phyloP scores from a whole-genome alignment of 2,329 filamentous ascomycete species.

The Exophiala sp. region DNA sequence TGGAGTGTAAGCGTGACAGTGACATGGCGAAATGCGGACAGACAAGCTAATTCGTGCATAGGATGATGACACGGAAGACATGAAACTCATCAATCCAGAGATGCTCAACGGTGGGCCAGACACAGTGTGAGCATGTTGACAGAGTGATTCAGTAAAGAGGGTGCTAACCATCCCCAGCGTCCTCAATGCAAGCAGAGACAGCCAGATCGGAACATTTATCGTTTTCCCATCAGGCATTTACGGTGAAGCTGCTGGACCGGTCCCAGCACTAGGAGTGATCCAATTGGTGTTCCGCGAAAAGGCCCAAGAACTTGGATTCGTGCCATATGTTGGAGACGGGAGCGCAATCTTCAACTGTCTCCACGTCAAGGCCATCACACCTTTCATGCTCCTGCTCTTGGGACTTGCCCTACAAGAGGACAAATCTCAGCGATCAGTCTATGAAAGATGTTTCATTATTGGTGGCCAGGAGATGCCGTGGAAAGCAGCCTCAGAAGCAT shows the following conservation, averaged over 20 bases:
- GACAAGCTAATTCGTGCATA: not conserved
- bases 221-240: slow-evolving; percentile 16
- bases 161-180: not conserved
- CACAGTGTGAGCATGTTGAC: slow-evolving; percentile 7
- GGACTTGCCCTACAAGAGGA: slow-evolving; percentile 4
- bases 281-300: slow-evolving; percentile 14
- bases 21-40: too few species aligned
- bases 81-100: slow-evolving; percentile 14
- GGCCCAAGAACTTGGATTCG: slow-evolving; percentile 14
- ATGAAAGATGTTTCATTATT: slow-evolving; percentile 13
- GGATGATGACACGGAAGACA: slow-evolving; percentile 12
- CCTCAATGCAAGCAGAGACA: slow-evolving; percentile 9
- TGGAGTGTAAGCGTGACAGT: slow-evolving; percentile 2
- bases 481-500: slow-evolving; percentile 6
- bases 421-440: slow-evolving; percentile 9
- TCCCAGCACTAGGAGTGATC: slow-evolving; percentile 14
- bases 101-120: slow-evolving; percentile 17
- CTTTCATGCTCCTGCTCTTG: slow-evolving; percentile 13
- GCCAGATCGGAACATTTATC: slow-evolving; percentile 16
- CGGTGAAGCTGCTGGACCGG: slow-evolving; percentile 12
- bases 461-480: slow-evolving; percentile 4
- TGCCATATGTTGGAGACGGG: slow-evolving; percentile 16
- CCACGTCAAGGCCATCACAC: slow-evolving; percentile 12
- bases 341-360: slow-evolving; percentile 16
- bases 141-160: not conserved